Base-by-base conservation (phyloP, 768 basidiomycete genomes). In the Suillus ampliporus region DNA sequence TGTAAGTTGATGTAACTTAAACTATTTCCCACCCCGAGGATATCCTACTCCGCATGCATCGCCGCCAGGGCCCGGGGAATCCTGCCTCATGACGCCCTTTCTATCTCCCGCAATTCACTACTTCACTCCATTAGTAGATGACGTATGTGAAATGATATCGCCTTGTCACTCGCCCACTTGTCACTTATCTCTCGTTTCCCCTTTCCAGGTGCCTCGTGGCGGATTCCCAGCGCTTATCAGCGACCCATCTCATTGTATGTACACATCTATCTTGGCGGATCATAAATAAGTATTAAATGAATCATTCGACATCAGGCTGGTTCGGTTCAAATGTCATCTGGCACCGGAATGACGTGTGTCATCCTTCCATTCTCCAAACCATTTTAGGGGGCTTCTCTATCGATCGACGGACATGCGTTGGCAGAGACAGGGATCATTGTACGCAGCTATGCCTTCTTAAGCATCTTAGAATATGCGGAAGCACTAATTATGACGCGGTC, bases 221-320 rank as follows among this genome's bases (percentile, higher is more conserved):
- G 26, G 21, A 38, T 56, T 56, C 54, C n/a, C 54, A 56, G 54
- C 54, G 54, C 54, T 56, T 56, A 40, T 56, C 37, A 35, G n/a
- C 11, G 21, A n/a, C 13, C 19, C 50, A 52, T 35, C 51, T 35
- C 51, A 53, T 17, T 21, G 28, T 51, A 51, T 51, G 31, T 51
- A n/a, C 19, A 6, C 50, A 52, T 14, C 51, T n/a, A 10, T 26
- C 53, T 56, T 56, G 37, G 54, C 54, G 54, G 54, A 56, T 56
- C 54, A 56, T 23, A 37, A 54, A 54, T 37, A 37, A 40, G 54
- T 56, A 56, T 56, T 38, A 56, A 56, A 56, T 56, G 54, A 56
- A 38, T 15, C 37, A 54, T 54, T 38, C 37, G 21, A 14, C 7
- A 21, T 37, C 35, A 53, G 14, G 8, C 21, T 37, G 34, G 14